Percentiles rank a stretch among this genome's conserved stretches.
Evolutionary conservation across 306 rosid species (phyloP).

Genomic region (Sophora flavescens): DNA sequence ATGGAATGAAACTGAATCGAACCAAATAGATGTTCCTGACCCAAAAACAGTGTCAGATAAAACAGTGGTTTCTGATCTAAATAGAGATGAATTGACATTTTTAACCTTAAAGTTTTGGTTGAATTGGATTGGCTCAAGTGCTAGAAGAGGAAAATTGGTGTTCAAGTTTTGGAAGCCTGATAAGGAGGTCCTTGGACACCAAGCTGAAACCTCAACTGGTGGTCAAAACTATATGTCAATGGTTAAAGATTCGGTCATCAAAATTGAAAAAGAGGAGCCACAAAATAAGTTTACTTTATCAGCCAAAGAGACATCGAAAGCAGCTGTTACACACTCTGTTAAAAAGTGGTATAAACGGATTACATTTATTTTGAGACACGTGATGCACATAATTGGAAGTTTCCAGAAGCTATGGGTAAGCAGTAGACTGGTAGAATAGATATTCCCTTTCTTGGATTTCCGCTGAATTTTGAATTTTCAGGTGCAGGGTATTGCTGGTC

Average conservation of each 20-base stretch:
- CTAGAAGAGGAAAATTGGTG: slow-evolving; percentile 66
- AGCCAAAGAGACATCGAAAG: slow-evolving; percentile 79
- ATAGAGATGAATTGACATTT: slow-evolving; percentile 68
- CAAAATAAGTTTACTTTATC: slow-evolving; percentile 62
- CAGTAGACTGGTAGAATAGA: background rate
- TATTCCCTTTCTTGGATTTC: background rate
- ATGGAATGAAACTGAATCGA: slow-evolving; percentile 65
- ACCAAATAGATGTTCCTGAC: slow-evolving; percentile 50
- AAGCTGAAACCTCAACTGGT: slow-evolving; percentile 59
- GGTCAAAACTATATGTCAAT: slow-evolving; percentile 56
- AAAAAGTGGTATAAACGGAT: slow-evolving; percentile 82
- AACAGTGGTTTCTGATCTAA: slow-evolving; percentile 60
- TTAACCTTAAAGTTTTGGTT: slow-evolving; percentile 70
- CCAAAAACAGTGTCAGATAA: slow-evolving; percentile 47
- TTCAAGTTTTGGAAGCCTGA: slow-evolving; percentile 78
- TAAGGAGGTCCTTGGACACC: slow-evolving; percentile 64
- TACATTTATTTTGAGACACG: slow-evolving; percentile 74
- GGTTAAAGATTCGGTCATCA: slow-evolving; percentile 62
- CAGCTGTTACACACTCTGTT: slow-evolving; percentile 66
- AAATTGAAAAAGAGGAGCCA: slow-evolving; percentile 71
- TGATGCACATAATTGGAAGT: slow-evolving; percentile 59
- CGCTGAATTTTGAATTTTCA: slow-evolving; percentile 48
- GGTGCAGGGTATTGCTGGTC: slow-evolving; percentile 88
- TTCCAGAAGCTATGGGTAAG: slow-evolving; percentile 89
- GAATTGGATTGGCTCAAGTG: slow-evolving; percentile 75